Evolutionary conservation across 306 rosid genomes (phyloP).

Genomic region (Oemleria cerasiformis): DNA sequence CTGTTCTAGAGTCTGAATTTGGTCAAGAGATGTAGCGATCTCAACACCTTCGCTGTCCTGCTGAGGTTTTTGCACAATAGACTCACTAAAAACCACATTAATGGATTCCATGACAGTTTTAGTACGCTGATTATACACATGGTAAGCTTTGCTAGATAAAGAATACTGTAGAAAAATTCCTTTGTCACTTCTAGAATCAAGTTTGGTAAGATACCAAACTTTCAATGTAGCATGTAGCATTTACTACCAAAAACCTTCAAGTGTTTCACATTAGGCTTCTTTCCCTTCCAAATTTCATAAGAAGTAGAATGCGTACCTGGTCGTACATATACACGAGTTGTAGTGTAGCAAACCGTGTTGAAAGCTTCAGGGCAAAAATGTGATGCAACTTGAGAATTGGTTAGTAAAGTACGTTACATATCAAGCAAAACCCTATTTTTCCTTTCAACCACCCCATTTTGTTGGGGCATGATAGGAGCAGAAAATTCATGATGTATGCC

Average conservation of each 20-base stretch:
- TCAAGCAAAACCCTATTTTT: background rate
- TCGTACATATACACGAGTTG: background rate
- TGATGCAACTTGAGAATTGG: accelerated
- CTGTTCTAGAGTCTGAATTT: background rate
- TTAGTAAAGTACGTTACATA: background rate
- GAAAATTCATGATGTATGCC: background rate
- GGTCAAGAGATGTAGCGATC: too few relatives aligned
- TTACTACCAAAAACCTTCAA: background rate
- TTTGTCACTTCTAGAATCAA: background rate
- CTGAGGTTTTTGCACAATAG: too few relatives aligned
- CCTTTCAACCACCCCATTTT: background rate
- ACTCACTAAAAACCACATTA: background rate
- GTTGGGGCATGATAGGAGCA: background rate
- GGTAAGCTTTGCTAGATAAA: background rate
- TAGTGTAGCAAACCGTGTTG: background rate
- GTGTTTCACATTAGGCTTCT: background rate
- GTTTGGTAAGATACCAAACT: background rate
- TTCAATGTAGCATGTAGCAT: background rate
- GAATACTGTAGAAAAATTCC: conserved; percentile 3
- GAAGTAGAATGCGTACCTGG: background rate
- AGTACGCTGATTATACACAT: background rate
- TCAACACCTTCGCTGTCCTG: too few relatives aligned
- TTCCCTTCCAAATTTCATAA: background rate
- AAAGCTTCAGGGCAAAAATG: background rate
- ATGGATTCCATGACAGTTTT: background rate